Evolutionary conservation across 2,329 filamentous ascomycete genomes (phyloP), one percentile per base, ranked within the genome.

Genomic region (Colletotrichum sp.): DNA sequence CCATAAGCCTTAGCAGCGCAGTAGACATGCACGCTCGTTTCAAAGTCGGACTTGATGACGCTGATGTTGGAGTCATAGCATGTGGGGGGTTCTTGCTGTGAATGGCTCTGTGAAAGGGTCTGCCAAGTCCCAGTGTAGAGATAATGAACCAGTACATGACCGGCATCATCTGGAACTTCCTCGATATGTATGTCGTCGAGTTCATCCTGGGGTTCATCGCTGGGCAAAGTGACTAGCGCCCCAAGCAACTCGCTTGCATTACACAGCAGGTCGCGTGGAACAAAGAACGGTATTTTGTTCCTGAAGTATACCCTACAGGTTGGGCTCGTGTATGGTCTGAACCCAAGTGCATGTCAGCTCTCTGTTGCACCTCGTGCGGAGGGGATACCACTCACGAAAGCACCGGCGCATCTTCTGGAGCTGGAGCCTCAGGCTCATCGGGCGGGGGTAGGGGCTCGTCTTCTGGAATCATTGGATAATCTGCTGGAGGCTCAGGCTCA

Each of bases 81-180:
- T n/a, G 39, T 9, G 18, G 0, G 8, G 39, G 18, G 39, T 18
- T 49, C 39, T 10, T 7, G 39, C 26, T 24, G 24, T 39, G 15
- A n/a, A 18, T 34, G 21, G 13, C 26, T 36, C 26, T 15, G n/a
- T 15, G 18, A 6, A 10, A 77, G 67, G 16, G 62, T 71, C 21
- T 75, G 67, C 71, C 64, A 77, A 15, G 26, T 67, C 12, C 71
- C 28, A 2, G 75, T 75, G 13, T 71, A 15, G 9, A 77, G 62
- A 39, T 68, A 77, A 63, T 77, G 67, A 26, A 77, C 32, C 12
- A 77, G 39, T 0, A 71, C 44, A 44, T 77, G 63, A n/a, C 71
- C 71, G n/a, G 28, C 71, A 3, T 71, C 60, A 24, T 71, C 49
- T 16, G 39, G 62, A 4, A 77, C 10, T 10, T 68, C 16, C 3